Evolutionary conservation across 345 rosid species (phyloP).

Genomic region (Anacardium occidentale): DNA sequence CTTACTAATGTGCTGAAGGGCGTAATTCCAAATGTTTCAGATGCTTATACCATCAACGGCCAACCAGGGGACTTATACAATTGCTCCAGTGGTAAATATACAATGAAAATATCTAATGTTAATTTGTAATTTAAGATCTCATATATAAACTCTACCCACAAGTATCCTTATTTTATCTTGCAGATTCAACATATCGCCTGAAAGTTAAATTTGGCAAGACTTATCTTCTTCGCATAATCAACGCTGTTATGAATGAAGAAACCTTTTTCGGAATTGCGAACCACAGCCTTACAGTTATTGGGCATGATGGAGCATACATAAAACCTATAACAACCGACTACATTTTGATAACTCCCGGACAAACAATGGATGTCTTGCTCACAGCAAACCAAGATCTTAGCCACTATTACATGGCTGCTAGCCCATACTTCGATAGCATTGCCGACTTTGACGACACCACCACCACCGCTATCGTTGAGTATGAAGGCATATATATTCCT

Average conservation of each 20-base stretch:
- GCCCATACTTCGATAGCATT: not conserved
- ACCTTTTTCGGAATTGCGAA: constrained; percentile 32
- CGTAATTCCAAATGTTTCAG: not conserved
- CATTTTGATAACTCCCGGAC: constrained; percentile 31
- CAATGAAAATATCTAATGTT: too few species aligned
- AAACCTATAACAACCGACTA: constrained; percentile 26
- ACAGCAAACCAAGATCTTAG: constrained; percentile 24
- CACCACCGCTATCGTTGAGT: constrained; percentile 36
- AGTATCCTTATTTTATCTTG: not conserved
- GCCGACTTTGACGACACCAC: too few species aligned
- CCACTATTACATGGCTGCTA: constrained; percentile 35
- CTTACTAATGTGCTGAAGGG: not conserved
- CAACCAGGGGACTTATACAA: constrained; percentile 31
- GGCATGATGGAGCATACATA: constrained; percentile 29
- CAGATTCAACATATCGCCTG: constrained; percentile 23
- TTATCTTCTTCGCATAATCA: constrained; percentile 33
- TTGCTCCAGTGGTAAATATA: constrained; percentile 31
- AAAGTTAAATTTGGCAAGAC: constrained; percentile 29
- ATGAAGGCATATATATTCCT: constrained; percentile 18
- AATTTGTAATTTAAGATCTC: too few species aligned
- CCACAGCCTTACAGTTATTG: constrained; percentile 37
- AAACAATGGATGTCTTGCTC: constrained; percentile 37
- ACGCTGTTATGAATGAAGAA: constrained; percentile 28
- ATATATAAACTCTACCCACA: not conserved
- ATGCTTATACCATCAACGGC: constrained; percentile 21